These are phyloP conservation scores for Quercus bicolor DNA, from an alignment of 306 rosid genomes.

Conservation along the genomic window DNA sequence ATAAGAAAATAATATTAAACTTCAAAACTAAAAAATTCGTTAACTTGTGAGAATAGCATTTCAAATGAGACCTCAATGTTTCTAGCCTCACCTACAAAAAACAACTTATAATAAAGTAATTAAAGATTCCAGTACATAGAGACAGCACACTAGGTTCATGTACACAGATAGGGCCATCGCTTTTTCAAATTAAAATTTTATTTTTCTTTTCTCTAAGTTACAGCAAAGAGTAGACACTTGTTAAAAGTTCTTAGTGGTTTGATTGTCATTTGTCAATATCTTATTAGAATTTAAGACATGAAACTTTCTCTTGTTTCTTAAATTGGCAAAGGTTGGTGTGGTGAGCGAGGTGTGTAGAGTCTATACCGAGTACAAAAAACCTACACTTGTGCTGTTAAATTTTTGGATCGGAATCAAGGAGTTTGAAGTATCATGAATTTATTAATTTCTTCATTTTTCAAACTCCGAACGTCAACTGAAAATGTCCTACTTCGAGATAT, in stretches of 20 bases:
- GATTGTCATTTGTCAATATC: background rate
- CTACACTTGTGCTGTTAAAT: too few relatives aligned
- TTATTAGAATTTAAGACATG: background rate
- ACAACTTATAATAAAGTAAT: slow-evolving; percentile 5
- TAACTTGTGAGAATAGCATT: background rate
- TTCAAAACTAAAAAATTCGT: background rate
- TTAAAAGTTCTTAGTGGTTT: background rate
- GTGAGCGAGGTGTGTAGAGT: background rate
- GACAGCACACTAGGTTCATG: slow-evolving; percentile 45
- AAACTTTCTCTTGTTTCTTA: background rate
- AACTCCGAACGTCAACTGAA: too few relatives aligned
- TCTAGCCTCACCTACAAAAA: background rate
- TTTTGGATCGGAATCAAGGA: too few relatives aligned
- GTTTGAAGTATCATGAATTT: too few relatives aligned
- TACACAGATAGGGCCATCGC: slow-evolving; percentile 12
- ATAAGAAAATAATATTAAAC: background rate
- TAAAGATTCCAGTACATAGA: slow-evolving; percentile 34
- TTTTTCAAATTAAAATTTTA: background rate
- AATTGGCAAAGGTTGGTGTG: background rate
- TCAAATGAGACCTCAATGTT: too few relatives aligned
- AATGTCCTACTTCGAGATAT: too few relatives aligned
- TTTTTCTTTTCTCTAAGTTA: background rate
- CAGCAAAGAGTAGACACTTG: background rate
- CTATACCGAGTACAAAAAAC: too few relatives aligned
- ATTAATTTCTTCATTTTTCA: too few relatives aligned